Evolutionary conservation across 2,329 filamentous ascomycete genomes (phyloP).

Genomic region (Scortechinia acanthostroma): DNA sequence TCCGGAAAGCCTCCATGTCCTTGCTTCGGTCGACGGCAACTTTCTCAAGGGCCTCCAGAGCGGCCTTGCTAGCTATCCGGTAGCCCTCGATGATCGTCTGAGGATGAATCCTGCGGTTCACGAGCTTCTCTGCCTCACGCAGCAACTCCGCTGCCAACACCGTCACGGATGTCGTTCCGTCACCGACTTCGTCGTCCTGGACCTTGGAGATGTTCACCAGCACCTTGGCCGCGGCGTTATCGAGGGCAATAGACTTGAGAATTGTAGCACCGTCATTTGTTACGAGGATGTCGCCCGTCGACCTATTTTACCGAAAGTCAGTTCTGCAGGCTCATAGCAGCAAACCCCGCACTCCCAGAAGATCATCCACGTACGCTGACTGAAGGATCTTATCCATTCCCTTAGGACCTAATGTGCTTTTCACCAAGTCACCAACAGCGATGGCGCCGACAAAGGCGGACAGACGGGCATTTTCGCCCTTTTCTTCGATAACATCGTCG

Average conservation of each 20-base stretch:
- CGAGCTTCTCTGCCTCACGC: constrained; percentile 91
- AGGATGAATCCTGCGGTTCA: constrained; percentile 96
- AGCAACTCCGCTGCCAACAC: constrained; percentile 91
- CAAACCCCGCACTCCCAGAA: too few relatives aligned
- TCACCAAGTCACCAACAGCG: constrained; percentile 92
- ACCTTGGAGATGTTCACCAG: constrained; percentile 99
- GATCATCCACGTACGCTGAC: constrained; percentile 77
- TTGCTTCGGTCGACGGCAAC: constrained; percentile 85
- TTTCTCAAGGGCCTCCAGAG: constrained; percentile 75
- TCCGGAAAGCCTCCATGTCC: constrained; percentile 74
- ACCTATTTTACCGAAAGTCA: constrained; percentile 58
- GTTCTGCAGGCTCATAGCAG: too few relatives aligned
- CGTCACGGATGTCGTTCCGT: constrained; percentile 95
- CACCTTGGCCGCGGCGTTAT: constrained; percentile 96
- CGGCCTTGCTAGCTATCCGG: constrained; percentile 88
- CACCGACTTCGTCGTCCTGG: constrained; percentile 96
- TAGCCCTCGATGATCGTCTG: constrained; percentile 99
- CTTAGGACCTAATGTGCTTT: constrained; percentile 93
- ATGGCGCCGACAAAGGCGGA: constrained; percentile 98
- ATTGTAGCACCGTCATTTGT: constrained; percentile 99
- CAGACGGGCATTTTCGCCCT: constrained; percentile 97
- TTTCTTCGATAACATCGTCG: constrained; percentile 93
- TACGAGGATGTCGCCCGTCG: constrained; percentile 93
- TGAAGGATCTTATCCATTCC: constrained; percentile 99
- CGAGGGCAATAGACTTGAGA: constrained; percentile 93